phyloP scores from a whole-genome alignment of 1,284 basidiomycete genomes.

The Chondrostereum purpureum region DNA sequence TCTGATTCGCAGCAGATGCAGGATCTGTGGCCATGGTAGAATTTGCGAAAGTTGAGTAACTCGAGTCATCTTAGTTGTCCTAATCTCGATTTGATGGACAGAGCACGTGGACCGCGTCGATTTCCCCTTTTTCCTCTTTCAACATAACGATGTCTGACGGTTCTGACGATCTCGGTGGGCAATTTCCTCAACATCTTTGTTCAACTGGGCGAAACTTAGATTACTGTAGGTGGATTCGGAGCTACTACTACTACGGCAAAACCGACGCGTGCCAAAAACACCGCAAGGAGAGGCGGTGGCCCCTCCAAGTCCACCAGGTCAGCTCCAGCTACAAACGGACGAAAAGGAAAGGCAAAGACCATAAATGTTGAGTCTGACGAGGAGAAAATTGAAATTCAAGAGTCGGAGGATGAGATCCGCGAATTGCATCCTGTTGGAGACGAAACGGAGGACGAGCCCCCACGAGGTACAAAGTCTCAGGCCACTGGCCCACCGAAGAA shows the following conservation, averaged over 20 bases:
- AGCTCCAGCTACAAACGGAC: background rate
- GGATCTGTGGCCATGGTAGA: slow-evolving; percentile 12
- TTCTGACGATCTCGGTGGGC: slow-evolving; percentile 8
- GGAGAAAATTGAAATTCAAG: slow-evolving; percentile 3
- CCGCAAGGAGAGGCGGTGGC: too few relatives aligned
- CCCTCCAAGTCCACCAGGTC: slow-evolving; percentile 1
- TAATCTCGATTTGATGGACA: background rate
- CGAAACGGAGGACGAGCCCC: background rate
- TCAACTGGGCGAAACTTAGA: background rate
- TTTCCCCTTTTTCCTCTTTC: too few relatives aligned
- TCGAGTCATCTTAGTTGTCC: slow-evolving; percentile 9
- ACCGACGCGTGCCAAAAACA: background rate
- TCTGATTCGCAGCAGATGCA: slow-evolving; percentile 12
- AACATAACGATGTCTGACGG: background rate
- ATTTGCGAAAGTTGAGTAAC: background rate
- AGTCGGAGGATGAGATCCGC: background rate
- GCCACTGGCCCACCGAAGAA: background rate
- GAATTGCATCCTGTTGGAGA: background rate
- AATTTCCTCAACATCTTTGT: background rate
- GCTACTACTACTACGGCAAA: slow-evolving; percentile 4
- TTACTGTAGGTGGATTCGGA: slow-evolving; percentile 5
- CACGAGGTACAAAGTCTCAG: background rate
- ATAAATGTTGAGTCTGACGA: background rate
- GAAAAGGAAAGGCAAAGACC: background rate
- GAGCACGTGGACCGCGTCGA: slow-evolving; percentile 6